Conservation (phyloP, 1,284 basidiomycete genomes). For the Thelephora terrestris region DNA sequence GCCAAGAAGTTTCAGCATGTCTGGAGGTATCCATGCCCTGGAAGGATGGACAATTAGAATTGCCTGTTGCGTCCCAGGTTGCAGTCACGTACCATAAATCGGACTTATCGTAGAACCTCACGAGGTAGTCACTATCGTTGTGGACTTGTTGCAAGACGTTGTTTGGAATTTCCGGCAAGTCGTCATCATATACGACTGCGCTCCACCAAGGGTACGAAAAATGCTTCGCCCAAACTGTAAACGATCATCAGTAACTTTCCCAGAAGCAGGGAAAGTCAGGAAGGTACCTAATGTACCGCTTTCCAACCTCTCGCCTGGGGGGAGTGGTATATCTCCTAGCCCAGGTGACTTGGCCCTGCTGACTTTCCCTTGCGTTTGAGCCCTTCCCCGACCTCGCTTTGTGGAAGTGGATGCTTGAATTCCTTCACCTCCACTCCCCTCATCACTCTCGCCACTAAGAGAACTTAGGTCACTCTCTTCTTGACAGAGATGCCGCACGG, state of each 20-base stretch:
- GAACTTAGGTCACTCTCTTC: slow-evolving; percentile 22
- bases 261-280: background rate
- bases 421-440: slow-evolving; percentile 13
- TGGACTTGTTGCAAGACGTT: slow-evolving; percentile 20
- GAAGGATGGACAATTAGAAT: background rate
- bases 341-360: background rate
- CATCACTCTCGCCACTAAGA: slow-evolving; percentile 20
- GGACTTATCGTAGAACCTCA: slow-evolving; percentile 39
- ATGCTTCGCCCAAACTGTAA: slow-evolving; percentile 34
- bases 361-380: background rate
- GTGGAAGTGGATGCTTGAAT: slow-evolving; percentile 1
- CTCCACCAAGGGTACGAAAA: slow-evolving; percentile 35
- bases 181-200: slow-evolving; percentile 31
- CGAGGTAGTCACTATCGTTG: slow-evolving; percentile 22
- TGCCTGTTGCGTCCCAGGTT: background rate
- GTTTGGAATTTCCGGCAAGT: slow-evolving; percentile 28
- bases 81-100: slow-evolving; percentile 26
- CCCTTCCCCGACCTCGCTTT: slow-evolving; percentile 5
- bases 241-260: background rate
- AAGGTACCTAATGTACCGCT: slow-evolving; percentile 29
- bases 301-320: slow-evolving; percentile 21
- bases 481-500: slow-evolving; percentile 4
- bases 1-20: slow-evolving; percentile 29
- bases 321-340: slow-evolving; percentile 16
- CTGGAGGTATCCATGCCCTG: slow-evolving; percentile 30